Evolutionary conservation across 805 yeast genomes (phyloP).

Genomic region (Brettanomyces anomalus): DNA sequence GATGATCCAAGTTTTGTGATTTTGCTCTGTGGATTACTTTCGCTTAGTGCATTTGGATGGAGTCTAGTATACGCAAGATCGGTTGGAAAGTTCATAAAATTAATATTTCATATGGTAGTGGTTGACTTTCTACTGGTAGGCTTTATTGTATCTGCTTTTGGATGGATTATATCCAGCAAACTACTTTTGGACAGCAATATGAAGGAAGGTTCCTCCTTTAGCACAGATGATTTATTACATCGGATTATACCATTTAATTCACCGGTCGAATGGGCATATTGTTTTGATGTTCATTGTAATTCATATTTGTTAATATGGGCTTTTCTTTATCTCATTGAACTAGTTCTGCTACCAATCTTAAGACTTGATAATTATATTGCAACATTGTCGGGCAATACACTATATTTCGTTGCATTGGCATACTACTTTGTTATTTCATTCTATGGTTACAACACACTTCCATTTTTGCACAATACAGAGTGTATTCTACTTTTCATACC

Average conservation of each 20-base stretch:
- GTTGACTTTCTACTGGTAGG: slow-evolving; percentile 76
- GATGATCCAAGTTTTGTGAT: slow-evolving; percentile 89
- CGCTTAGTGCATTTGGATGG: slow-evolving; percentile 80
- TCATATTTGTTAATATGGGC: slow-evolving; percentile 80
- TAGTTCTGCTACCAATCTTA: slow-evolving; percentile 63
- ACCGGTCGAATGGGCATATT: slow-evolving; percentile 85
- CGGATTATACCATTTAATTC: slow-evolving; percentile 19
- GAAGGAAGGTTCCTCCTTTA: too few relatives aligned
- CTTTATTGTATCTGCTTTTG: slow-evolving; percentile 53
- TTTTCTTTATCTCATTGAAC: slow-evolving; percentile 62
- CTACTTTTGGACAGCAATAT: slow-evolving; percentile 30
- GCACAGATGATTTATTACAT: too few relatives aligned
- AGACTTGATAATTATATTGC: slow-evolving; percentile 57
- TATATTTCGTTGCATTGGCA: slow-evolving; percentile 64
- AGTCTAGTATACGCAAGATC: slow-evolving; percentile 73
- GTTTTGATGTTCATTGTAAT: slow-evolving; percentile 91
- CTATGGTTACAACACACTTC: slow-evolving; percentile 79
- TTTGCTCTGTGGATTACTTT: slow-evolving; percentile 54
- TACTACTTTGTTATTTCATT: slow-evolving; percentile 77
- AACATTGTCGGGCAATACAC: slow-evolving; percentile 66
- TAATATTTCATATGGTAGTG: slow-evolving; percentile 75
- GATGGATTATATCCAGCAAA: slow-evolving; percentile 65
- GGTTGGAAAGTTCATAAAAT: slow-evolving; percentile 48
- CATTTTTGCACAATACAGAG: slow-evolving; percentile 56
- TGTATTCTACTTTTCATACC: slow-evolving; percentile 57